A percentile compares a stretch with the other conserved stretches of the same genome.
Evolutionary conservation across 257 asterid genomes (phyloP).

Genomic region (Ballota nigra): DNA sequence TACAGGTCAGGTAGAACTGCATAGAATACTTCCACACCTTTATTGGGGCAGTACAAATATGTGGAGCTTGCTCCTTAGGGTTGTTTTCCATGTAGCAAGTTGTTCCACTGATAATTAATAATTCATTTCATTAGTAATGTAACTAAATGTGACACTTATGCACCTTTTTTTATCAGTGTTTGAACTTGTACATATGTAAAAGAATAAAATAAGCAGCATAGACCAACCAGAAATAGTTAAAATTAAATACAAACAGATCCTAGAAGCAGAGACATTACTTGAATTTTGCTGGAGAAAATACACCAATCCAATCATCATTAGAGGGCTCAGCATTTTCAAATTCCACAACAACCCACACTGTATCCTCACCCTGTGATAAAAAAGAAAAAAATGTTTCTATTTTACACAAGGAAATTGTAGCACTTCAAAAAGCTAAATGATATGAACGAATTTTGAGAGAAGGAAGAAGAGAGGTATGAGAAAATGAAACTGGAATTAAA

Average conservation of each 20-base stretch:
- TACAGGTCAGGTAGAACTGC: neutral
- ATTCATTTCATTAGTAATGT: neutral
- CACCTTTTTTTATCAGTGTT: neutral
- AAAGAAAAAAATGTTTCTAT: neutral
- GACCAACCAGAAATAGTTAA: neutral
- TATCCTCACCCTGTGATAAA: slow-evolving; percentile 65
- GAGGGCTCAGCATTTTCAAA: slow-evolving; percentile 54
- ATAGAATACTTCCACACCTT: slow-evolving; percentile 51
- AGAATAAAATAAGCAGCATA: too few relatives aligned
- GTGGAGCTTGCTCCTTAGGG: slow-evolving; percentile 54
- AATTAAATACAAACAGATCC: neutral
- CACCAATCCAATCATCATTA: slow-evolving; percentile 83
- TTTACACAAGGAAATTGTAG: neutral
- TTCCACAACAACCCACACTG: slow-evolving; percentile 56
- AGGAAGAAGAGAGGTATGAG: too few relatives aligned
- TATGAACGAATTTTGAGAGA: too few relatives aligned
- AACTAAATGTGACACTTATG: neutral
- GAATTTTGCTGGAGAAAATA: slow-evolving; percentile 91
- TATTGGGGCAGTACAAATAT: slow-evolving; percentile 74
- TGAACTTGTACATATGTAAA: neutral
- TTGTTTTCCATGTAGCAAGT: slow-evolving; percentile 46
- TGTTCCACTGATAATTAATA: slow-evolving; percentile 56
- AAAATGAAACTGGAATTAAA: too few relatives aligned
- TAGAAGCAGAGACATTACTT: slow-evolving; percentile 43
- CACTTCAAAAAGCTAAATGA: neutral